Conservation (phyloP, 2,329 filamentous ascomycete species). For the Colletotrichum tropicicola region DNA sequence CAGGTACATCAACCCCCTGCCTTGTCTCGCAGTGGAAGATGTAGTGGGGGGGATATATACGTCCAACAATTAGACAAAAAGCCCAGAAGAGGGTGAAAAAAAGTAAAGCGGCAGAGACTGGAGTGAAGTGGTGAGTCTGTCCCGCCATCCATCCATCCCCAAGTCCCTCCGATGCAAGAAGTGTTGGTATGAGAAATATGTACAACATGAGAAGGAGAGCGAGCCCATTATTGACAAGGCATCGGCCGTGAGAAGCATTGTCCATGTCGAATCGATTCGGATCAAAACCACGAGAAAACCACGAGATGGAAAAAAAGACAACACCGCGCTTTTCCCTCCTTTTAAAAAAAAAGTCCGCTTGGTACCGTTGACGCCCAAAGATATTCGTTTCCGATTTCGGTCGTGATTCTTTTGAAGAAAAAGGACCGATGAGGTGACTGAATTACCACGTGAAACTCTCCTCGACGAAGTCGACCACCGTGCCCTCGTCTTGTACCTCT, state of each 20-base stretch:
- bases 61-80: conserved; percentile 28
- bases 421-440: not conserved
- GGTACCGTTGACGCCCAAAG: conserved; percentile 30
- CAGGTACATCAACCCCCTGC: conserved; percentile 19
- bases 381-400: not conserved
- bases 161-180: not conserved
- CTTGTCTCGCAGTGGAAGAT: conserved; percentile 24
- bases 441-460: conserved; percentile 76
- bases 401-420: not conserved
- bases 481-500: conserved; percentile 65
- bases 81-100: not conserved
- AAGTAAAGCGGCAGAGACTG: not conserved
- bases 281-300: not conserved
- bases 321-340: conserved; percentile 10
- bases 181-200: conserved; percentile 28
- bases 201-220: conserved; percentile 23
- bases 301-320: not conserved
- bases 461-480: conserved; percentile 78
- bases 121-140: not conserved
- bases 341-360: conserved; percentile 20
- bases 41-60: conserved; percentile 24
- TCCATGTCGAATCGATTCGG: no score
- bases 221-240: conserved; percentile 21
- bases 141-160: not conserved
- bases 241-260: conserved; percentile 19